Evolutionary conservation across 2,329 filamentous ascomycete genomes (phyloP).

Genomic region (Tothia fuscella): DNA sequence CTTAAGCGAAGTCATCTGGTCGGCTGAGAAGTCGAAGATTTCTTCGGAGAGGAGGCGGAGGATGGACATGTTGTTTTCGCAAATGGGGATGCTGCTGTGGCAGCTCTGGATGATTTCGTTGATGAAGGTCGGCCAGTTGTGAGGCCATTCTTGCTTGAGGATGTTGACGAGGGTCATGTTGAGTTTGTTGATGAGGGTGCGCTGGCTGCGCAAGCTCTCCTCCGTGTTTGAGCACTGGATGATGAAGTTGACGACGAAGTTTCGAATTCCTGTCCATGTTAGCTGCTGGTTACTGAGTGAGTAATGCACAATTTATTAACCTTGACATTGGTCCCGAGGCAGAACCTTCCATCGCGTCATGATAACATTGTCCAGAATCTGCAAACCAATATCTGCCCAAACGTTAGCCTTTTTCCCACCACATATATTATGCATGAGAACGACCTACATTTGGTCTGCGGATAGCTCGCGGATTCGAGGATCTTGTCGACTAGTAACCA

Average conservation of each 20-base stretch:
- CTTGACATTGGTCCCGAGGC: conserved; percentile 89
- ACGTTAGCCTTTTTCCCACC: conserved; percentile 17
- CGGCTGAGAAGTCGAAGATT: conserved; percentile 96
- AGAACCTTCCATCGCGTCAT: conserved; percentile 98
- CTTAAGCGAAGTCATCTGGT: conserved; percentile 98
- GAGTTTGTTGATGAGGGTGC: conserved; percentile 91
- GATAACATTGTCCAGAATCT: conserved; percentile 96
- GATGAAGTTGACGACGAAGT: conserved; percentile 98
- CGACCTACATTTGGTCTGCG: conserved; percentile 85
- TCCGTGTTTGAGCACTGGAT: conserved; percentile 86
- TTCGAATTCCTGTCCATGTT: conserved; percentile 65
- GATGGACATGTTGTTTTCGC: conserved; percentile 99
- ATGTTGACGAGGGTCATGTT: conserved; percentile 96
- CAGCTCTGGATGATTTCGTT: conserved; percentile 98
- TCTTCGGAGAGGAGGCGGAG: conserved; percentile 91
- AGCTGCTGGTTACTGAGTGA: background rate
- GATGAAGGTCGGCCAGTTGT: conserved; percentile 99
- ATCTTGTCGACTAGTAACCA: conserved; percentile 98
- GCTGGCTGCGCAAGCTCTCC: conserved; percentile 71
- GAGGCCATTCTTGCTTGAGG: conserved; percentile 98
- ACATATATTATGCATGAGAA: conserved; percentile 8
- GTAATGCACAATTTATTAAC: conserved; percentile 33
- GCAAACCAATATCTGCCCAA: conserved; percentile 70
- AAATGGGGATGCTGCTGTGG: conserved; percentile 89
- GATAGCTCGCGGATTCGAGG: conserved; percentile 80